Conservation (phyloP, 352 stramenopile species). For the Pythium rishiriense region DNA sequence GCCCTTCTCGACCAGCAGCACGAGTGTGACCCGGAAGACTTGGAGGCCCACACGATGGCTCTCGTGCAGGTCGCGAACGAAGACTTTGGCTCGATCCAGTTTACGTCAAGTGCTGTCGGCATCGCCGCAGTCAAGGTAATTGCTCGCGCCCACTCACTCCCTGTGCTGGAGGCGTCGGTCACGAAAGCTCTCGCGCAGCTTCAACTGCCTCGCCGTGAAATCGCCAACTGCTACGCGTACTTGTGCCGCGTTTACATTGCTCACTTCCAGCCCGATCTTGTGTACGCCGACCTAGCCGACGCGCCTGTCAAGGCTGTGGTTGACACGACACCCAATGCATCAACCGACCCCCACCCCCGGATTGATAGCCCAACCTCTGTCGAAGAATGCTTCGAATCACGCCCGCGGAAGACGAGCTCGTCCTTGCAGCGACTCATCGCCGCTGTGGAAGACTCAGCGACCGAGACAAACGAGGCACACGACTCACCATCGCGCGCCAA, state of each 20-base stretch:
- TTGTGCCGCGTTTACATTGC: conserved; percentile 16
- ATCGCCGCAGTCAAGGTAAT: conserved; percentile 21
- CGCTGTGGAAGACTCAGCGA: conserved; percentile 9
- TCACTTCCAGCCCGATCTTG: conserved; percentile 13
- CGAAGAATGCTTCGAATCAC: conserved; percentile 26
- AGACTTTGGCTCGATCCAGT: conserved; percentile 22
- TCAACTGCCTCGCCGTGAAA: conserved; percentile 10
- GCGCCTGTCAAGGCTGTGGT: neutral
- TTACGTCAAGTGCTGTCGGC: conserved; percentile 14
- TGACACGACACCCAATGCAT: neutral
- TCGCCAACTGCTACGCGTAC: conserved; percentile 15
- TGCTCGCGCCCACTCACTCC: conserved; percentile 14
- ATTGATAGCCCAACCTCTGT: conserved; percentile 27
- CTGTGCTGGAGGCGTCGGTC: conserved; percentile 7
- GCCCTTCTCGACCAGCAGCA: conserved; percentile 31
- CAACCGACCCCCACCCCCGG: conserved; percentile 11
- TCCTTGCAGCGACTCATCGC: conserved; percentile 23
- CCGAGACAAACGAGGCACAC: conserved; percentile 1
- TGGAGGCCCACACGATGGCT: conserved; percentile 18
- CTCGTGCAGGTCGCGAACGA: conserved; percentile 25
- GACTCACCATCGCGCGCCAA: conserved; percentile 11
- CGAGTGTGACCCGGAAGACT: conserved; percentile 13
- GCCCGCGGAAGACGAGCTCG: conserved; percentile 16
- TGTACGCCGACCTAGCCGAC: conserved; percentile 8
- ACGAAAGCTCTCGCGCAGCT: conserved; percentile 15